Base-by-base conservation (phyloP, 371 early-diverging fungal genomes). In the Mucor lusitanicus region DNA sequence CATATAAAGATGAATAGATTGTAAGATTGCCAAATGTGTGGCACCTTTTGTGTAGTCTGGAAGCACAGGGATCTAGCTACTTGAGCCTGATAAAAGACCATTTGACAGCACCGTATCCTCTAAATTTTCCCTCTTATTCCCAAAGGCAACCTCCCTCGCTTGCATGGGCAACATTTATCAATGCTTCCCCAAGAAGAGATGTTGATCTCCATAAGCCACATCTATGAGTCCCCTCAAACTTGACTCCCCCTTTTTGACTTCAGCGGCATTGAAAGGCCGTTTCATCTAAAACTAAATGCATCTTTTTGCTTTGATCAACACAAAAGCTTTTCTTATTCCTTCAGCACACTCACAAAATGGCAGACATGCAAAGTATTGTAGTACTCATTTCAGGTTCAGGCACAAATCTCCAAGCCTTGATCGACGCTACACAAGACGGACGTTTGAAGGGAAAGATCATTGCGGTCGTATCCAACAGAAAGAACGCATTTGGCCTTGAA, bases 301-400 rank as follows among this genome's bases (percentile, higher is more conserved):
- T 33, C 33, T 33, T 33, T n/a, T 33, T 39, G 44, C 28, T 50
- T 63, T 30, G 21, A 44, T 35, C 44, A 35, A 30, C 32, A 59
- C 28, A 27, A 11, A 27, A 56, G 25, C 40, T 33, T 66, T 27
- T 40, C 46, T 13, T 57, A 46, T 61, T 21, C 17, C 13, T 30
- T 60, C 1, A 30, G 28, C 13, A 39, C 9, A n/a, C n/a, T n/a
- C n/a, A 59, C 28, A 42, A 4, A 23, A 69, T 73, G 69, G 37
- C 69, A 19, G 25, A 19, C 15, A 37, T 64, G 44, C 88, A 87
- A 57, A 85, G 85, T 32, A 83, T 97, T 69, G 93, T 95, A 53
- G 96, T 98, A 37, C 88, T 97, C 58, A 94, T 98, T 67, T 95
- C 96, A 7, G 99, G 99, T 56, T 94, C 90, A 69, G 99, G 99